phyloP scores from a whole-genome alignment of 768 basidiomycete genomes.

The Mycena filopes region DNA sequence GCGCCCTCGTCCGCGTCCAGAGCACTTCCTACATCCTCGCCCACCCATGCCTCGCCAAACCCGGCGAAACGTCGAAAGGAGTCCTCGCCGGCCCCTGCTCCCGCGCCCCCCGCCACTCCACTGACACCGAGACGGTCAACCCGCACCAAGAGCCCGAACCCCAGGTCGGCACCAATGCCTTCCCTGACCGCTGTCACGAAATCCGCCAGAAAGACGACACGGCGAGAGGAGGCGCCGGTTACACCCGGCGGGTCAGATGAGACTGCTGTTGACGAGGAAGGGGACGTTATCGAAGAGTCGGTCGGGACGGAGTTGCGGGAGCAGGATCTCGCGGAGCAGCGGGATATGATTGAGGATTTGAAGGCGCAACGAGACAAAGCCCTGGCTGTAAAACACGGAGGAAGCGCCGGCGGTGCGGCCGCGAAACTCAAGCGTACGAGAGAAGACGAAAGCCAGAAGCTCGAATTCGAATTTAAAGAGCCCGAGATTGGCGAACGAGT shows the following conservation, averaged over 20 bases:
- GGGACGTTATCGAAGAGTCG: slow-evolving; percentile 63
- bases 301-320: slow-evolving; percentile 70
- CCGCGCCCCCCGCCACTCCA: slow-evolving; percentile 59
- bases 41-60: slow-evolving; percentile 49
- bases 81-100: slow-evolving; percentile 54
- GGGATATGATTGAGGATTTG: slow-evolving; percentile 76
- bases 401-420: slow-evolving; percentile 37
- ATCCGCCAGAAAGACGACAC: slow-evolving; percentile 46
- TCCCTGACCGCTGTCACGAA: slow-evolving; percentile 49
- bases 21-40: slow-evolving; percentile 55
- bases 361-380: slow-evolving; percentile 68
- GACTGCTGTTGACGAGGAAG: slow-evolving; percentile 74
- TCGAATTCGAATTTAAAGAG: slow-evolving; percentile 76
- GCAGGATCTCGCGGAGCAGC: slow-evolving; percentile 82
- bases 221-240: slow-evolving; percentile 47
- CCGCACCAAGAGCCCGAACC: slow-evolving; percentile 55
- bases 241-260: slow-evolving; percentile 67
- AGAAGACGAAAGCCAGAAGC: slow-evolving; percentile 62
- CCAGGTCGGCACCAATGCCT: slow-evolving; percentile 46
- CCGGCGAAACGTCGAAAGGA: slow-evolving; percentile 77
- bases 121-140: slow-evolving; percentile 50
- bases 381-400: slow-evolving; percentile 39
- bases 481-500: slow-evolving; percentile 63
- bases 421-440: slow-evolving; percentile 59
- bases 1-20: slow-evolving; percentile 38